These are phyloP conservation scores for Colletotrichum costaricense DNA, from an alignment of 2,329 filamentous ascomycete genomes.

Conservation along the genomic window DNA sequence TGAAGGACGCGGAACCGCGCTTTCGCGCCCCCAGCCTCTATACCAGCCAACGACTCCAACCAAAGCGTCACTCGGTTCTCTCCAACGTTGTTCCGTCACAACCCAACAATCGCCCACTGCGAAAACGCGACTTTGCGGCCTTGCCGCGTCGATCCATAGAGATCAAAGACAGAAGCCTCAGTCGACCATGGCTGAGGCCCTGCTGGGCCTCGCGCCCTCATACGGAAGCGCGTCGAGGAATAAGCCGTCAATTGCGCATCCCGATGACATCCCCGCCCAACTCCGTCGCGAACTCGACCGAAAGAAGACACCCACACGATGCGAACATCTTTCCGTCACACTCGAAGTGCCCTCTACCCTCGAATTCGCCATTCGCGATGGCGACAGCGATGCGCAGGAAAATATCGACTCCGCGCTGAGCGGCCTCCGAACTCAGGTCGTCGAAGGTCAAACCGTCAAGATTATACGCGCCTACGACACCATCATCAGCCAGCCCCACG, in stretches of 20 bases:
- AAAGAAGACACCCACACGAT: constrained; percentile 59
- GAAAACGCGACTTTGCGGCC: constrained; percentile 1
- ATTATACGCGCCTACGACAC: constrained; percentile 58
- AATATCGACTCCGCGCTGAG: constrained; percentile 49
- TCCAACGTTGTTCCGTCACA: constrained; percentile 14
- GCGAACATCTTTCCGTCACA: constrained; percentile 59
- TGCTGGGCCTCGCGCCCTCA: constrained; percentile 38
- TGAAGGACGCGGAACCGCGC: constrained; percentile 15
- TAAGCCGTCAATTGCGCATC: constrained; percentile 46
- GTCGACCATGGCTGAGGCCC: constrained; percentile 40
- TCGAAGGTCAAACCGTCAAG: constrained; percentile 45
- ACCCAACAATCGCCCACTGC: constrained; percentile 33
- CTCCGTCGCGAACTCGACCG: constrained; percentile 53
- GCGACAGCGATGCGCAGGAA: constrained; percentile 50
- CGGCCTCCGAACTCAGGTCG: constrained; percentile 39
- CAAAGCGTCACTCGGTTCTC: constrained; percentile 9
- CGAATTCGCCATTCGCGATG: constrained; percentile 53
- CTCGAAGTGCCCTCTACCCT: constrained; percentile 59
- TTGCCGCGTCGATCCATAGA: constrained; percentile 7
- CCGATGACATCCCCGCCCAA: constrained; percentile 59
- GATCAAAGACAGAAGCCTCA: not conserved
- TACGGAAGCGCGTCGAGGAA: constrained; percentile 43
- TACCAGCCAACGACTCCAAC: not conserved
- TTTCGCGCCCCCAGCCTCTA: constrained; percentile 6
- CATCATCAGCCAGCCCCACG: constrained; percentile 59